Conservation (phyloP, 1,139 yeast genomes). For the Scheffersomyces titani region DNA sequence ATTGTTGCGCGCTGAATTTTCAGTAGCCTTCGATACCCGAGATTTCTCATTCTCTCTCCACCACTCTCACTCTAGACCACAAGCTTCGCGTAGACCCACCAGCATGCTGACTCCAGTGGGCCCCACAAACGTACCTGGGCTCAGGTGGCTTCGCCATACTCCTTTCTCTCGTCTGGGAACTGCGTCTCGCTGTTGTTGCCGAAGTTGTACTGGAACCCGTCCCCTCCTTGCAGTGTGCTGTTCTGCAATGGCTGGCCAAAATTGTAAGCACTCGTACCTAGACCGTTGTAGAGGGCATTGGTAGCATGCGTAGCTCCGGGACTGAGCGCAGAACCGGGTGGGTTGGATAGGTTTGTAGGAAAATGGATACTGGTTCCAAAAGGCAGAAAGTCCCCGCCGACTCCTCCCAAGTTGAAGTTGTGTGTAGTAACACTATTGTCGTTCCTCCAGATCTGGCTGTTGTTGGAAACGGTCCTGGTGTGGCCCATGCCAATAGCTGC, state of each 20-base stretch:
- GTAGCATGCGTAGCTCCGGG: neutral
- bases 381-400: neutral
- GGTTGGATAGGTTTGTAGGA: neutral
- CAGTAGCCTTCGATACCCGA: neutral
- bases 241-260: neutral
- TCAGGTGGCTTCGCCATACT: neutral
- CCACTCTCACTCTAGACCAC: neutral
- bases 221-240: neutral
- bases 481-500: slow-evolving; percentile 12
- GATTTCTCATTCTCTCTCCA: neutral
- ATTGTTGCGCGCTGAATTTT: neutral
- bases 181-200: neutral
- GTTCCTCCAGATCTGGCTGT: slow-evolving; percentile 33
- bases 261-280: neutral
- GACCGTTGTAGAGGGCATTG: neutral
- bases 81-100: neutral
- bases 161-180: neutral
- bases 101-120: neutral
- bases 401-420: slow-evolving; percentile 15
- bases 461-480: slow-evolving; percentile 25
- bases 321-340: neutral
- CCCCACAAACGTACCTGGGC: neutral
- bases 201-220: neutral
- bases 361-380: neutral
- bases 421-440: slow-evolving; percentile 16